A percentile compares a stretch with the other conserved stretches of the same genome.
These are phyloP conservation scores for Blastobotrys malaysiensis DNA, from an alignment of 1,139 yeast genomes.

Conservation along the genomic window DNA sequence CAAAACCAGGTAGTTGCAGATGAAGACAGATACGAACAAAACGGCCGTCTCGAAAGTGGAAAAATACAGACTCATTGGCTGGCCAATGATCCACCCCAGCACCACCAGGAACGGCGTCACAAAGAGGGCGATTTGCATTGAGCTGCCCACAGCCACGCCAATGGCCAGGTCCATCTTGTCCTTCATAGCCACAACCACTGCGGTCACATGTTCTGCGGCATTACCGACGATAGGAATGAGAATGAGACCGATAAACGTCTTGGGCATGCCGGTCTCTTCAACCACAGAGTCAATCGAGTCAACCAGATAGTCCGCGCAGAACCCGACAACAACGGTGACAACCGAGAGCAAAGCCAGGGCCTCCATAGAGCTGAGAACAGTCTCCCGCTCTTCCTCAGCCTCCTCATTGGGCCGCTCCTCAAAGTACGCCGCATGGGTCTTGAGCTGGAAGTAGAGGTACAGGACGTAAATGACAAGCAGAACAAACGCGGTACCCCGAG, in stretches of 20 bases:
- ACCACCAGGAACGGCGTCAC: conserved; percentile 93
- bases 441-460: conserved; percentile 79
- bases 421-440: conserved; percentile 68
- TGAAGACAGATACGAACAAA: conserved; percentile 78
- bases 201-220: conserved; percentile 98
- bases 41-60: conserved; percentile 92
- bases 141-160: conserved; percentile 96
- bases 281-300: conserved; percentile 90
- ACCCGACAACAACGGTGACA: conserved; percentile 76
- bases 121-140: conserved; percentile 89
- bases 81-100: conserved; percentile 83
- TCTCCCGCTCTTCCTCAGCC: conserved; percentile 27
- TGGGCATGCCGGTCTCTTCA: conserved; percentile 74
- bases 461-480: conserved; percentile 71
- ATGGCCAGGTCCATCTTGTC: conserved; percentile 97
- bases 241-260: conserved; percentile 91
- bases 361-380: conserved; percentile 25
- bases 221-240: conserved; percentile 95
- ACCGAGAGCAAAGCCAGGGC: conserved; percentile 39
- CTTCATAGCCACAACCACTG: conserved; percentile 88
- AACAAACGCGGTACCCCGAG: conserved; percentile 82
- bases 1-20: conserved; percentile 76
- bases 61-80: conserved; percentile 89
- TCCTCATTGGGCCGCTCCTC: conserved; percentile 41
- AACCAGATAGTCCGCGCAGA: conserved; percentile 90